Base-by-base conservation (phyloP, 495 filamentous ascomycete species). In the Aspergillus incahuasiensis region DNA sequence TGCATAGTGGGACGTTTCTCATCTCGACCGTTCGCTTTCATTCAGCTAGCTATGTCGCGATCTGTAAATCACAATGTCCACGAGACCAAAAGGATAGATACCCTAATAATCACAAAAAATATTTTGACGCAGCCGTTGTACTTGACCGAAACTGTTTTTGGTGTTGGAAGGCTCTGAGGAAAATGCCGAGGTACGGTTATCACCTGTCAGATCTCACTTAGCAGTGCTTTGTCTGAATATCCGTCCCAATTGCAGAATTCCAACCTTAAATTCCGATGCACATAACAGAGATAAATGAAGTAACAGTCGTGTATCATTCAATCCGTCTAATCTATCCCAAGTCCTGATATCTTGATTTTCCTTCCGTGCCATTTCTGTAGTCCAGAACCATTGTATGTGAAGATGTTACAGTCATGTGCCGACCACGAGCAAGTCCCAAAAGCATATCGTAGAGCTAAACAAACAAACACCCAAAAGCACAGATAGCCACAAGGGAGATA, bases 41-140 rank as follows among this genome's bases (percentile, higher is more conserved):
- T 47, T 40, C 20, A 16, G 24, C 35, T 16, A 5, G 8, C 8
- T 35, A 24, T 20, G 39, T 53, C 41, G 9, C 13, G n/a, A 16
- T 46, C 2, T 48, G 52, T 55, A 55, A 55, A 54, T 28, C 20
- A 45, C 21, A 18, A 40, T 48, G 41, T 32, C 7, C 9, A n/a
- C n/a, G 5, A 39, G 25, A 18, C 9, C 13, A 42, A 44, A 56
- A 51, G 39, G 30, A 52, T 57, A 57, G 47, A 57, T 51, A 57
- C 46, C 55, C 46, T 48, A 46, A 45, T 15, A 35, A 57, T 43
- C 11, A 46, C 42, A 45, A 15, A 22, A 19, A 35, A 28, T 28
- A n/a, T n/a, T n/a, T n/a, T n/a, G n/a, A n/a, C n/a, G n/a, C n/a
- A n/a, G n/a, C n/a, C n/a, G n/a, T n/a, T n/a, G n/a, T n/a, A n/a